phyloP scores from a whole-genome alignment of 1,139 yeast genomes.

The Eremothecium sinecaudum region DNA sequence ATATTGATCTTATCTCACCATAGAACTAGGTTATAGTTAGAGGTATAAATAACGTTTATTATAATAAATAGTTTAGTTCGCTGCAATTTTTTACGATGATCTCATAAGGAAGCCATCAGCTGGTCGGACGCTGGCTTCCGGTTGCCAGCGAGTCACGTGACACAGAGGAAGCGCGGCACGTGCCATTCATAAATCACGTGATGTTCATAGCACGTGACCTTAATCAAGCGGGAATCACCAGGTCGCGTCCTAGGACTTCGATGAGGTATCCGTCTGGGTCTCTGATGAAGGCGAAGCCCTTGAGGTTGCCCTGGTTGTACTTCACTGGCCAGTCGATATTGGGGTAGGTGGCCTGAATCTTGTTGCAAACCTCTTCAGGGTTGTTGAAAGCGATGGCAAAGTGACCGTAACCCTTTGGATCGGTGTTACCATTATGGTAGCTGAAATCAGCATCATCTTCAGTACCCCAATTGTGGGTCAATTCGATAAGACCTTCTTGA shows the following conservation, averaged over 20 bases:
- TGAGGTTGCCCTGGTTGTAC: constrained; percentile 53
- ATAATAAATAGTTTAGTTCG: no score
- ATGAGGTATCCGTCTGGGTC: constrained; percentile 94
- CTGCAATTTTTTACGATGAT: constrained; percentile 1
- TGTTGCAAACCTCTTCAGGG: constrained; percentile 46
- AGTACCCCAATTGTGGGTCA: constrained; percentile 94
- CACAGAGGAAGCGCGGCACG: neutral
- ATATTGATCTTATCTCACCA: no score
- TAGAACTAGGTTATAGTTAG: no score
- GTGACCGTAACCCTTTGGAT: constrained; percentile 80
- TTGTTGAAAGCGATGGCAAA: constrained; percentile 66
- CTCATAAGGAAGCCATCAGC: constrained; percentile 5
- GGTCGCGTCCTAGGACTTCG: no score
- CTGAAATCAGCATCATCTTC: constrained; percentile 63
- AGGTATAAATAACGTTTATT: no score
- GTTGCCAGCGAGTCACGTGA: neutral
- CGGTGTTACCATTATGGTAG: constrained; percentile 79
- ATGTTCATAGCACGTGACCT: neutral
- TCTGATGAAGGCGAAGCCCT: constrained; percentile 56
- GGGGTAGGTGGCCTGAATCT: constrained; percentile 40
- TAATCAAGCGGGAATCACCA: constrained; percentile 24
- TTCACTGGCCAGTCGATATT: constrained; percentile 45
- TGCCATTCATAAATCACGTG: neutral
- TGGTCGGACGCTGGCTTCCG: constrained; percentile 1
- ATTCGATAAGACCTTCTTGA: constrained; percentile 63